Evolutionary conservation across 306 rosid species (phyloP).

Genomic region (apple (Malus domestica)): DNA sequence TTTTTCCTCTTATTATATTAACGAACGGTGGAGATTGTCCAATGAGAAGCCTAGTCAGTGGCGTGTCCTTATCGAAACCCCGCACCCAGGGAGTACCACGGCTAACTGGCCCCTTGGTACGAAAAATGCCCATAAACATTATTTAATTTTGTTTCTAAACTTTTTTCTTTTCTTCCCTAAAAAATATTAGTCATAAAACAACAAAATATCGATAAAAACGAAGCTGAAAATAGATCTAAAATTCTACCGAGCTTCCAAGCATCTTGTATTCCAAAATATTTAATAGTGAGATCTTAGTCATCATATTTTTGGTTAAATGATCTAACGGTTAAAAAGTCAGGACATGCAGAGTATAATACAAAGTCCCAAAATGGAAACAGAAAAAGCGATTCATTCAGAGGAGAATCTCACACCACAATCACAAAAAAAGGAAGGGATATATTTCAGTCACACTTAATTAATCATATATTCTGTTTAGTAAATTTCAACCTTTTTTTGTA

Average conservation of each 20-base stretch:
- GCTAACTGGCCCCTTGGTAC: neutral
- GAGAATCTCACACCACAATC: neutral
- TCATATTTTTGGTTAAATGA: too few relatives aligned
- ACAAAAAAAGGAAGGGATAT: neutral
- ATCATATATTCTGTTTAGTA: neutral
- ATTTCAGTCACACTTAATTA: neutral
- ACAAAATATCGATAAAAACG: constrained; percentile 1
- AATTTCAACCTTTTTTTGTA: neutral
- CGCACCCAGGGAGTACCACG: neutral
- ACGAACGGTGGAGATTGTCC: neutral
- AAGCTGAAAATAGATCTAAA: neutral
- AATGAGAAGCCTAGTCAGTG: neutral
- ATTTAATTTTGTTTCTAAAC: neutral
- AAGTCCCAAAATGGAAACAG: neutral
- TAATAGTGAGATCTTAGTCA: neutral
- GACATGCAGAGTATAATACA: too few relatives aligned
- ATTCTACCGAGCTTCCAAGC: neutral
- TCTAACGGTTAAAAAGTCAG: too few relatives aligned
- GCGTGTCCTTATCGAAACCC: neutral
- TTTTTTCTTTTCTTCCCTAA: neutral
- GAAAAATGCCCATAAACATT: neutral
- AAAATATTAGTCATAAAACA: neutral
- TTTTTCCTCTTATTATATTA: neutral
- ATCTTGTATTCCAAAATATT: too few relatives aligned
- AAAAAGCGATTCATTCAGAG: neutral